Base-by-base conservation (phyloP, 305 asterid genomes). In the Euphrasia arctica region DNA sequence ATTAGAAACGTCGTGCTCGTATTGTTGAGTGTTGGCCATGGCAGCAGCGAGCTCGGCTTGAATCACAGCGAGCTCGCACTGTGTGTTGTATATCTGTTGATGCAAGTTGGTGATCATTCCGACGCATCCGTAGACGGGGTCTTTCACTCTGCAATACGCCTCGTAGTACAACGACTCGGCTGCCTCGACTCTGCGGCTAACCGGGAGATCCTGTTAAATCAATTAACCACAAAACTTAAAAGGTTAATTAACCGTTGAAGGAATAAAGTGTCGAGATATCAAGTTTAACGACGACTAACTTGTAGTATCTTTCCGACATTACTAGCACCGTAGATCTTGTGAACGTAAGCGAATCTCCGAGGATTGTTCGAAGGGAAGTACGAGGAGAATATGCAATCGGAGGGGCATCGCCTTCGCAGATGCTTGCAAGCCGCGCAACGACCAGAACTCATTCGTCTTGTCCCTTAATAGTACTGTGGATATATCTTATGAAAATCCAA, bases 251-350 rank as follows among this genome's bases (percentile, higher is more conserved):
- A 18, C 22, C 22, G 22, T 18, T 18, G 22, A 18, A 18, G 22
- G 22, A 18, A 18, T 18, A 18, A 18, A 18, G 22, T 18, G 22
- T 18, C 22, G 22, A 18, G 22, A 18, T 18, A 18, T 18, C 22
- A 18, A 18, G 22, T 18, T 18, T 18, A 18, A 18, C 22, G 22
- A 18, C 22, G 22, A 58, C 15, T 58, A 29, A 85, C 98, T 80
- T 82, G 81, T 25, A 91, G 85, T 54, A 89, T 78, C 72, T 89
- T 85, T 14, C 70, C 85, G 13, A 81, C 85, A 25, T 87, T 87
- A 79, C 96, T 80, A 45, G 98, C 97, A 18, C 98, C 96, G 58
- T 77, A 91, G 68, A 91, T 81, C 73, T 71, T 84, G 78, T 89
- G 98, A 65, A 91, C 91, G 31, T 70, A 76, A 22, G 74, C 68